Conservation (phyloP, 495 filamentous ascomycete genomes). For the Haplographium delicatum region DNA sequence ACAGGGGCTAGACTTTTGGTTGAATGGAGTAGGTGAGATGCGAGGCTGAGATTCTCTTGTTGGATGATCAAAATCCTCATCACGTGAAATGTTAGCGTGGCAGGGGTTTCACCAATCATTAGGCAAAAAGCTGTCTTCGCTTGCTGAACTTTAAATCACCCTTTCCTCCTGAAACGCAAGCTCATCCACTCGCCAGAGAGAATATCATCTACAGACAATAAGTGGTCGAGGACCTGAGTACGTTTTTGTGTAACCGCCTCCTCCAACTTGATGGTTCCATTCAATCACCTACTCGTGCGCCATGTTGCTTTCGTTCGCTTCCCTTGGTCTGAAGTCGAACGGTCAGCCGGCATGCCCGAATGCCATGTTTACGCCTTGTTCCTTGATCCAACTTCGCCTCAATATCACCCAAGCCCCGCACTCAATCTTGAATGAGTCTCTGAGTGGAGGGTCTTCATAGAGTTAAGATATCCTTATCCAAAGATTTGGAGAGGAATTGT, state of each 20-base stretch:
- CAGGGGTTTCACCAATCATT: not conserved
- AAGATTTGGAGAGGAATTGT: too few relatives aligned
- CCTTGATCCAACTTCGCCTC: slow-evolving; percentile 1
- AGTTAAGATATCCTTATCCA: too few relatives aligned
- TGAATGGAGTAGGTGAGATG: not conserved
- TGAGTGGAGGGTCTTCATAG: too few relatives aligned
- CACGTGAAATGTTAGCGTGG: slow-evolving; percentile 1
- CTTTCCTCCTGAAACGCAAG: not conserved
- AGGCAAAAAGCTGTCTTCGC: not conserved
- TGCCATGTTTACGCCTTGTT: too few relatives aligned
- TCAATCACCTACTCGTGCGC: too few relatives aligned
- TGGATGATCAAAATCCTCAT: not conserved
- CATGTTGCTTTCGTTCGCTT: too few relatives aligned
- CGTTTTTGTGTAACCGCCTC: not conserved
- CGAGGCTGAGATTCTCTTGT: slow-evolving; percentile 1
- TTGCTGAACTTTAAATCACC: not conserved
- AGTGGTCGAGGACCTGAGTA: not conserved
- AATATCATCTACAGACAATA: not conserved
- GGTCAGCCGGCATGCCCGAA: not conserved
- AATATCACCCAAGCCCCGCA: slow-evolving; percentile 2
- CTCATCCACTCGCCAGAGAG: not conserved
- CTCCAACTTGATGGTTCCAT: too few relatives aligned
- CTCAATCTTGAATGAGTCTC: not conserved
- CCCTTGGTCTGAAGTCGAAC: too few relatives aligned
- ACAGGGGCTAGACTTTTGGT: not conserved